Percentiles rank a stretch among this genome's conserved stretches.
Evolutionary conservation across 202 grass and related monocot species (phyloP).

Genomic region (Schoenoplectus tabernaemontani): DNA sequence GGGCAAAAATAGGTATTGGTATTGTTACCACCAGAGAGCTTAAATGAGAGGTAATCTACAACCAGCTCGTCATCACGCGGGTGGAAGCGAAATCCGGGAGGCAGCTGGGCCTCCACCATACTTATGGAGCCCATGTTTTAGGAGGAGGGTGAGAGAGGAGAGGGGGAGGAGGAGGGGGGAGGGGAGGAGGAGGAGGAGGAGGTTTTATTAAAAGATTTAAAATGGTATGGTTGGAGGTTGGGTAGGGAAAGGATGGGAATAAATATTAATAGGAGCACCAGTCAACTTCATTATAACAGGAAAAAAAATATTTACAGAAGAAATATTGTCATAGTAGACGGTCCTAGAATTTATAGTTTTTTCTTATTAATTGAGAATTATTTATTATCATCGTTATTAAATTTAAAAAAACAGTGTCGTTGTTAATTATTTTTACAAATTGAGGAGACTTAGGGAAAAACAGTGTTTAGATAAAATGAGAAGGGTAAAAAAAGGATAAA

Average conservation of each 20-base stretch:
- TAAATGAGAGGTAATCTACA: slow-evolving; percentile 67
- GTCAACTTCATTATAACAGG: slow-evolving; percentile 2
- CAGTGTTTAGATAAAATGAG: too few relatives aligned
- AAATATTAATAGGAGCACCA: not conserved
- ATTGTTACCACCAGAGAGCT: slow-evolving; percentile 23
- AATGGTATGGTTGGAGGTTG: slow-evolving; percentile 9
- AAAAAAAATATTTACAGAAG: too few relatives aligned
- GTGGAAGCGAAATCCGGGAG: slow-evolving; percentile 94
- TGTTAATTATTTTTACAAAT: too few relatives aligned
- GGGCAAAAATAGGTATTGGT: slow-evolving; percentile 20
- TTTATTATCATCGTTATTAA: too few relatives aligned
- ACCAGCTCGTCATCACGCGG: slow-evolving; percentile 73
- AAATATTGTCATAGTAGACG: too few relatives aligned
- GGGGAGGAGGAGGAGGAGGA: too few relatives aligned
- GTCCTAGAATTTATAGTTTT: slow-evolving; percentile 10
- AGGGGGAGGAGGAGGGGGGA: not conserved
- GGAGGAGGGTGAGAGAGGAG: not conserved
- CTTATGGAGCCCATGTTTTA: slow-evolving; percentile 48
- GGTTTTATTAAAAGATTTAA: slow-evolving; percentile 15
- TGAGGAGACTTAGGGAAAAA: too few relatives aligned
- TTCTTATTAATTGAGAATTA: not conserved
- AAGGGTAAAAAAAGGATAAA: too few relatives aligned
- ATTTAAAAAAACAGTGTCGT: too few relatives aligned
- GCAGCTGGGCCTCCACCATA: slow-evolving; percentile 64
- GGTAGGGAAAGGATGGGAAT: not conserved